These are phyloP conservation scores for Monilinia laxa DNA, from an alignment of 2,329 filamentous ascomycete species.

Conservation along the genomic window DNA sequence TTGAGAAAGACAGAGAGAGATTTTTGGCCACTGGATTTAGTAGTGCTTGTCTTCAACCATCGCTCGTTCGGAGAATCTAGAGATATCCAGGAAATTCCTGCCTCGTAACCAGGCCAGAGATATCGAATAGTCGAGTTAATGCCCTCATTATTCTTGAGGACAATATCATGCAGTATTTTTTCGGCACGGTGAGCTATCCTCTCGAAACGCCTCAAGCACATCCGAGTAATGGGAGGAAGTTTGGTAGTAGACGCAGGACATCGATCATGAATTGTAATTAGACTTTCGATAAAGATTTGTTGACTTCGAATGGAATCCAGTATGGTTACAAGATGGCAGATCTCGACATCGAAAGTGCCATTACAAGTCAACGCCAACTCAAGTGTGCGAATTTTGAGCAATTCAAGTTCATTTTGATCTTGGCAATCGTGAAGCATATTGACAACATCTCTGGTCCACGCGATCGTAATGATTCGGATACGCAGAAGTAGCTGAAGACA, in stretches of 20 bases:
- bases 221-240: not conserved
- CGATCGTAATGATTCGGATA: constrained; percentile 41
- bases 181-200: constrained; percentile 31
- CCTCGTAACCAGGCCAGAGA: constrained; percentile 38
- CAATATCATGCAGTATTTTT: constrained; percentile 25
- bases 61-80: constrained; percentile 36
- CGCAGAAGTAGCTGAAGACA: constrained; percentile 41
- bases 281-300: constrained; percentile 43
- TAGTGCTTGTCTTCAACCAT: constrained; percentile 40
- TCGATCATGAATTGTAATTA: constrained; percentile 43
- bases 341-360: constrained; percentile 48
- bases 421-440: constrained; percentile 26
- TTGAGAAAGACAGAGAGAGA: constrained; percentile 47
- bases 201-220: constrained; percentile 21
- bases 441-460: constrained; percentile 42
- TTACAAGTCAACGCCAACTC: constrained; percentile 47
- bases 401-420: constrained; percentile 37
- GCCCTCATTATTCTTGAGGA: constrained; percentile 27
- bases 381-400: constrained; percentile 41
- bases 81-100: constrained; percentile 33
- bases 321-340: constrained; percentile 34
- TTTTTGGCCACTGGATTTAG: not conserved
- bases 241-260: constrained; percentile 40
- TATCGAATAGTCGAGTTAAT: constrained; percentile 35
- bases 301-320: constrained; percentile 37